Base-by-base conservation (phyloP, 805 yeast species). In the Wickerhamiella cacticola region DNA sequence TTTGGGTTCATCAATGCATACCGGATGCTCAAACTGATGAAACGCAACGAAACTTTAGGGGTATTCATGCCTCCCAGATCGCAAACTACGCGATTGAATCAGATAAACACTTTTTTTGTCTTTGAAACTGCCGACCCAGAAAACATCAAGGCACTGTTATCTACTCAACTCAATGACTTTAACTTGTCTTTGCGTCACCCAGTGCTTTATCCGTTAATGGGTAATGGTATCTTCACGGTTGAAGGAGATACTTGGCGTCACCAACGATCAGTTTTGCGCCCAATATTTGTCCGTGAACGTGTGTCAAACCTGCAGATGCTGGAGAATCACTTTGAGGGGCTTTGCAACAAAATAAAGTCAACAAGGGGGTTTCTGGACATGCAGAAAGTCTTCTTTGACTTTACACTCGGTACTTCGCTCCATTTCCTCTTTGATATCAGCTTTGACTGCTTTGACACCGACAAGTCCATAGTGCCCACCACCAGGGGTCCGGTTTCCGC, bases 351-450 rank as follows among this genome's bases (percentile, higher is more conserved):
- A 6, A 25, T 29, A 18, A 18, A n/a, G 41, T 12, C 26, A 1
- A 5, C 12, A 13, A 16, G 19, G 16, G 38, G 33, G 15, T 16
- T 8, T 5, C 46, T 61, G 34, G 65, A 63, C 19, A 50, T 59
- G 22, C 65, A 61, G 42, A 55, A 46, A 29, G 49, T 57, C 21
- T 58, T 62, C 48, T 59, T 54, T 48, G 46, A 53, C 29, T 47
- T 63, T 40, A 63, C 66, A 6, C 48, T 61, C 49, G 61, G 56
- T 29, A 56, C 57, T 35, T 94, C 96, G 0, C 65, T 89, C 51
- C 75, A 74, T 49, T 63, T 61, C 43, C 50, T 63, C 41, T 61
- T 63, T 49, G 67, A 66, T 21, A 59, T 58, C 40, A 52, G 59
- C 13, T 56, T 56, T 8, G 54, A 56, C 39, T 50, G 59, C 16